Percentiles rank a stretch among this genome's conserved stretches.
Conservation (phyloP, 2,329 filamentous ascomycete genomes). For the Celoporthe dispersa region DNA sequence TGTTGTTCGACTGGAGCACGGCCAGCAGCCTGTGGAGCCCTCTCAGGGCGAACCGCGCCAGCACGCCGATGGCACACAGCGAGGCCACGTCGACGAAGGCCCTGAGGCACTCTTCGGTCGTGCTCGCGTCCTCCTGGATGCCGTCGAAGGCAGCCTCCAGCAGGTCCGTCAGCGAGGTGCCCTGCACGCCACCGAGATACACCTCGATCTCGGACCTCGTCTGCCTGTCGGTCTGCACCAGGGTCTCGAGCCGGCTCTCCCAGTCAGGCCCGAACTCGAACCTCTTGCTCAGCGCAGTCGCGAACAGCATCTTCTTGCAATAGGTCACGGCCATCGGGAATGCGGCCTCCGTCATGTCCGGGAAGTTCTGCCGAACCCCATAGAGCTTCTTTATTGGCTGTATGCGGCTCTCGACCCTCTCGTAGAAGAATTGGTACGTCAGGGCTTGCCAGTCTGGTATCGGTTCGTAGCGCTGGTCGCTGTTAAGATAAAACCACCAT, state of each 20-base stretch:
- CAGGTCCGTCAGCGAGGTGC: conserved; percentile 47
- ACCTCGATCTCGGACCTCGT: conserved; percentile 63
- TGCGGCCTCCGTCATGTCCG: conserved; percentile 53
- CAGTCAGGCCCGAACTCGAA: conserved; percentile 76
- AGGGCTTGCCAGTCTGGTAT: conserved; percentile 59
- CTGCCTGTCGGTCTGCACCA: conserved; percentile 70
- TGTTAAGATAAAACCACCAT: conserved; percentile 55
- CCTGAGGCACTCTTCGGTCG: conserved; percentile 53
- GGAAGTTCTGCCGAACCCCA: conserved; percentile 51
- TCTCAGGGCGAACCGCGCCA: conserved; percentile 50
- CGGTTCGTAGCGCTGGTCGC: conserved; percentile 42
- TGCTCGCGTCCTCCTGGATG: conserved; percentile 50
- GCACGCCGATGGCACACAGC: conserved; percentile 43
- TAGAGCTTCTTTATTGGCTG: conserved; percentile 44
- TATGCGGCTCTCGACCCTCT: conserved; percentile 39
- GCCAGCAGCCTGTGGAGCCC: conserved; percentile 58
- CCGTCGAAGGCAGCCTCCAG: conserved; percentile 63
- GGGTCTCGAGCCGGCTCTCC: conserved; percentile 77
- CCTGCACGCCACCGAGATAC: conserved; percentile 52
- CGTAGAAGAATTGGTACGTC: conserved; percentile 54
- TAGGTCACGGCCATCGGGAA: conserved; percentile 74
- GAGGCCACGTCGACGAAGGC: conserved; percentile 60
- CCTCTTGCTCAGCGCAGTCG: conserved; percentile 50
- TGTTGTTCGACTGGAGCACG: conserved; percentile 72
- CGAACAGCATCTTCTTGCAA: conserved; percentile 58